A percentile compares a stretch with the other conserved stretches of the same genome.
These are phyloP conservation scores for Paradendryphiella salina DNA, from an alignment of 2,329 filamentous ascomycete species.

Conservation along the genomic window DNA sequence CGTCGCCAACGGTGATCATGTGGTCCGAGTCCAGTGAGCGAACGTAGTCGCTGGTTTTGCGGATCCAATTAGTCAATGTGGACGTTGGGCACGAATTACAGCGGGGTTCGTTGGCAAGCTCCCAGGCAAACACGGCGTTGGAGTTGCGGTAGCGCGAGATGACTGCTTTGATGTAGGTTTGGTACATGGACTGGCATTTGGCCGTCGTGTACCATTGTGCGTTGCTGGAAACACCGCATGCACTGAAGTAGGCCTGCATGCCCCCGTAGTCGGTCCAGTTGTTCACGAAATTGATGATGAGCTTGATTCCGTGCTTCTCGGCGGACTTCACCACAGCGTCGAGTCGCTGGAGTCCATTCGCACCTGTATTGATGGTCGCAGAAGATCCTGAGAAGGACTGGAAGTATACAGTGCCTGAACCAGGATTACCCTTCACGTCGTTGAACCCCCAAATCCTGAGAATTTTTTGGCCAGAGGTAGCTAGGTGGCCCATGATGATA, in stretches of 20 bases:
- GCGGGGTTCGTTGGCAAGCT: conserved; percentile 68
- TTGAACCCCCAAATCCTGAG: conserved; percentile 67
- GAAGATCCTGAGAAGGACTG: conserved; percentile 56
- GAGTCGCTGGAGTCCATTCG: conserved; percentile 65
- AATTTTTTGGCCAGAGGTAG: conserved; percentile 59
- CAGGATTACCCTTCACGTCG: conserved; percentile 54
- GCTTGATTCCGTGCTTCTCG: conserved; percentile 62
- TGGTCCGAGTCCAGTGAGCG: conserved; percentile 64
- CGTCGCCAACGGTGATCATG: conserved; percentile 66
- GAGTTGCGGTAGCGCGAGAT: conserved; percentile 63
- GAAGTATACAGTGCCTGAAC: conserved; percentile 56
- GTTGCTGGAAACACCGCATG: conserved; percentile 57
- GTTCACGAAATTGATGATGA: conserved; percentile 69
- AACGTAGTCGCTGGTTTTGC: conserved; percentile 61
- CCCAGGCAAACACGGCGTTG: conserved; percentile 67
- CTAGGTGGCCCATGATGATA: conserved; percentile 52
- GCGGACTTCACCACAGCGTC: conserved; percentile 66
- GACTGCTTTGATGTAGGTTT: conserved; percentile 62
- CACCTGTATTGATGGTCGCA: conserved; percentile 65
- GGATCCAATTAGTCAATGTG: conserved; percentile 64
- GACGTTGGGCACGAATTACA: conserved; percentile 63
- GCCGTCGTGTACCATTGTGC: conserved; percentile 62
- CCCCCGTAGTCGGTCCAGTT: conserved; percentile 72
- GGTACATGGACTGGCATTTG: conserved; percentile 57
- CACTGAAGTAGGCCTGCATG: conserved; percentile 61